Percentiles rank a stretch among this genome's conserved stretches.
phyloP scores from a whole-genome alignment of 2,329 filamentous ascomycete species.

The Fusarium coffeatum region DNA sequence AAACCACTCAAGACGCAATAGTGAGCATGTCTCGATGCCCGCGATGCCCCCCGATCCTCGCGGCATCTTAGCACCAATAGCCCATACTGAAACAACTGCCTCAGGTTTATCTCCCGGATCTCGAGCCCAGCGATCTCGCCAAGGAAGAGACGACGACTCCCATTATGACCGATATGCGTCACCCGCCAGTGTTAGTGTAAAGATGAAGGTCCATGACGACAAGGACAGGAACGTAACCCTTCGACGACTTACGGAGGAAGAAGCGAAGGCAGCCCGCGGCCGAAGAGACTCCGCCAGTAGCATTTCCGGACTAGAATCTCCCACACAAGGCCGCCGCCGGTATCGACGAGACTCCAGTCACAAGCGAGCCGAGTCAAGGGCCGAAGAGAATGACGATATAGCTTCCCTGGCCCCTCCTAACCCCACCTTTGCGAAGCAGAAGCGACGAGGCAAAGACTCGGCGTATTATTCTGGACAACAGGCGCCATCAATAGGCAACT shows the following conservation, averaged over 20 bases:
- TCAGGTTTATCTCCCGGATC: slow-evolving; percentile 50
- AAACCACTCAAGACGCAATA: slow-evolving; percentile 56
- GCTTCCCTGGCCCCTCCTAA: slow-evolving; percentile 65
- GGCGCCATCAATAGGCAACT: slow-evolving; percentile 52
- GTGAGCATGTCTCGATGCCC: slow-evolving; percentile 62
- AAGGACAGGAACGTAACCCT: slow-evolving; percentile 71
- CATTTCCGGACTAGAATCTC: slow-evolving; percentile 67
- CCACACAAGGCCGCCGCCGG: slow-evolving; percentile 57
- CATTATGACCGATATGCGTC: slow-evolving; percentile 56
- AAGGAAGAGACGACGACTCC: slow-evolving; percentile 57
- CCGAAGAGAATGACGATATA: slow-evolving; percentile 55
- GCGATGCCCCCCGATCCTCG: slow-evolving; percentile 65
- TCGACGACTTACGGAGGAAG: slow-evolving; percentile 70
- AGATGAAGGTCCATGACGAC: slow-evolving; percentile 70
- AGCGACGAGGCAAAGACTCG: slow-evolving; percentile 66
- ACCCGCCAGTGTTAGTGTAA: slow-evolving; percentile 64
- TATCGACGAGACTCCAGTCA: slow-evolving; percentile 67
- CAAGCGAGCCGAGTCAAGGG: slow-evolving; percentile 57
- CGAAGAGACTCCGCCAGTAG: slow-evolving; percentile 66
- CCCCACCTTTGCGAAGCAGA: slow-evolving; percentile 65
- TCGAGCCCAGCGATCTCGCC: slow-evolving; percentile 57
- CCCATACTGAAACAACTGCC: slow-evolving; percentile 46
- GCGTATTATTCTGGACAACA: slow-evolving; percentile 69
- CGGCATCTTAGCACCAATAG: slow-evolving; percentile 51
- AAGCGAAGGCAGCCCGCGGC: slow-evolving; percentile 60